phyloP scores from a whole-genome alignment of 2,329 filamentous ascomycete genomes.

The Cladosporium velox region DNA sequence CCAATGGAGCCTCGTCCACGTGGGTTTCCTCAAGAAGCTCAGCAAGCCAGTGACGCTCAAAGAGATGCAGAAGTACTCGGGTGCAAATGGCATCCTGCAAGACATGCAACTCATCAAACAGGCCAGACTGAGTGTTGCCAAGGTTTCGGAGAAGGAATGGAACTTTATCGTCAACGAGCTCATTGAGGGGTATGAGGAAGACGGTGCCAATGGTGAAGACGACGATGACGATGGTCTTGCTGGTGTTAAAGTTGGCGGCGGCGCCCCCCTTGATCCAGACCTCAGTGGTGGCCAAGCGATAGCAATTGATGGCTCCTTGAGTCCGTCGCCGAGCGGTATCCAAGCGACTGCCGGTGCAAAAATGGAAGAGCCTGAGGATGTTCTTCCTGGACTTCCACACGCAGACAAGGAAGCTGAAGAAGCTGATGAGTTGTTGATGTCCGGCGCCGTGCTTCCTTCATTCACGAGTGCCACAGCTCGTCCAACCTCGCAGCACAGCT shows the following conservation, averaged over 20 bases:
- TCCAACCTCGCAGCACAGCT: not conserved
- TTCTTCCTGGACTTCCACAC: not conserved
- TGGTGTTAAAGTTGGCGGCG: not conserved
- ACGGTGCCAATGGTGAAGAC: slow-evolving; percentile 7
- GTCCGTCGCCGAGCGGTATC: not conserved
- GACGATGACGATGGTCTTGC: slow-evolving; percentile 6
- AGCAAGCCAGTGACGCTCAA: slow-evolving; percentile 67
- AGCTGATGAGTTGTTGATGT: not conserved
- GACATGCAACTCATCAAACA: slow-evolving; percentile 83
- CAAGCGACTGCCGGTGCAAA: not conserved
- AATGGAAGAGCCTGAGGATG: not conserved
- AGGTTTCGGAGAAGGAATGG: slow-evolving; percentile 67
- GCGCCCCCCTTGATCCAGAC: not conserved
- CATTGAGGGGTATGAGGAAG: slow-evolving; percentile 31
- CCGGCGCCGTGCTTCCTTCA: not conserved
- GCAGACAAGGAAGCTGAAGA: not conserved
- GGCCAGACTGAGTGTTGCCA: slow-evolving; percentile 77
- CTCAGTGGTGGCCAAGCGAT: slow-evolving; percentile 18
- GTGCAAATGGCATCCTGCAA: slow-evolving; percentile 52
- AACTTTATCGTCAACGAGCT: slow-evolving; percentile 55
- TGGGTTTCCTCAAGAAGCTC: slow-evolving; percentile 84
- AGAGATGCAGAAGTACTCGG: slow-evolving; percentile 66
- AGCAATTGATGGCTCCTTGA: not conserved
- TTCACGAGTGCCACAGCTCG: not conserved
- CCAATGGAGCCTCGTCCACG: slow-evolving; percentile 87